These are phyloP conservation scores for Salvia miltiorrhiza DNA, from an alignment of 257 asterid species.

Conservation along the genomic window DNA sequence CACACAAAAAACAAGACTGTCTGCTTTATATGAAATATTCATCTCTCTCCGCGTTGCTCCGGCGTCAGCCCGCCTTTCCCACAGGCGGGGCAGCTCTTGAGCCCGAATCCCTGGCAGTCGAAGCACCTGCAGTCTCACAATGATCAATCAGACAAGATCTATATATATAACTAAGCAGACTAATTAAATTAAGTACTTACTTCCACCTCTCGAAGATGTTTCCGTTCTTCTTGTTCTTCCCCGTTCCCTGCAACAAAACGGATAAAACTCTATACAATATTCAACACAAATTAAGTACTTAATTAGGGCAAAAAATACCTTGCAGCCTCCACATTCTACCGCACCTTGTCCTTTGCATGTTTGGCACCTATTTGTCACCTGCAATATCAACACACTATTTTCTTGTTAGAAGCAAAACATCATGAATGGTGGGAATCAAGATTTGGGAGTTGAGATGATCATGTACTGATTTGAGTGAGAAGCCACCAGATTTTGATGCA, in stretches of 20 bases:
- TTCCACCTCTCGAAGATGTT: conserved; percentile 89
- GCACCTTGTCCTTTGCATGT: conserved; percentile 82
- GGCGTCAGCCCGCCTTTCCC: conserved; percentile 87
- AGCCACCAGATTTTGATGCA: conserved; percentile 67
- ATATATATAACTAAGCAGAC: too few relatives aligned
- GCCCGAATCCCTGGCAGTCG: conserved; percentile 89
- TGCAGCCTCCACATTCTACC: conserved; percentile 82
- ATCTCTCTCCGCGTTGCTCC: conserved; percentile 92
- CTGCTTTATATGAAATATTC: too few relatives aligned
- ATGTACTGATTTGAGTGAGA: conserved; percentile 54
- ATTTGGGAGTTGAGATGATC: not conserved
- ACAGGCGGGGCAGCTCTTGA: conserved; percentile 76
- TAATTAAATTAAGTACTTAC: conserved; percentile 51
- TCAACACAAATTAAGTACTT: too few relatives aligned
- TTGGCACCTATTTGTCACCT: conserved; percentile 52
- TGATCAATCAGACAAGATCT: not conserved
- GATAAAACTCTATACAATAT: too few relatives aligned
- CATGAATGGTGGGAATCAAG: not conserved
- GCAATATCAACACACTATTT: conserved; percentile 4
- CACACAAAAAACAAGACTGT: too few relatives aligned
- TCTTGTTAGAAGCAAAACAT: not conserved
- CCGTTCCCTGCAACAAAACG: conserved; percentile 64
- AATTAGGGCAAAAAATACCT: conserved; percentile 35
- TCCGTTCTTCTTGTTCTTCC: conserved; percentile 90
- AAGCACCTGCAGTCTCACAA: conserved; percentile 46